Conservation (phyloP, 139 green algal genomes). For the Choricystis sp. region DNA sequence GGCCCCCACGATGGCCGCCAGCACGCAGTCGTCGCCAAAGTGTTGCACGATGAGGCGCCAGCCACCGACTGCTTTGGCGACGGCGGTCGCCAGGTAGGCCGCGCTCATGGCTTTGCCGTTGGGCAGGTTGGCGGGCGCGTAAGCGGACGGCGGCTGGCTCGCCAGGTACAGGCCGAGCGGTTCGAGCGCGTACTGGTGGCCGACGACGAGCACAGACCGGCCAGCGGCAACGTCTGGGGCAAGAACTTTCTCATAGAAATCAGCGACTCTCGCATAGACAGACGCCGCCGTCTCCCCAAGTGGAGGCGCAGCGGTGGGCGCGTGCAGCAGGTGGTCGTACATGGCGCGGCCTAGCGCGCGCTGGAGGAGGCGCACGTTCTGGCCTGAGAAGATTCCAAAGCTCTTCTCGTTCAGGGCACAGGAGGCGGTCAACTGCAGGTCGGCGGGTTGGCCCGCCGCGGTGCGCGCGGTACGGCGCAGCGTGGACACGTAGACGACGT, state of each 20-base stretch:
- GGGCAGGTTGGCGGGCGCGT: neutral
- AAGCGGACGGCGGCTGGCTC: neutral
- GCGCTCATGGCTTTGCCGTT: neutral
- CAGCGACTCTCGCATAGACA: neutral
- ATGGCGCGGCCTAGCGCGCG: neutral
- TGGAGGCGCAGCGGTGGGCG: no score
- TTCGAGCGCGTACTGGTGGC: neutral
- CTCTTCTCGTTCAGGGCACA: neutral
- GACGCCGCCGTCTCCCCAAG: neutral
- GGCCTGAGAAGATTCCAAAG: neutral
- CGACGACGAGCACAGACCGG: neutral
- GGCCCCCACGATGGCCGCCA: neutral
- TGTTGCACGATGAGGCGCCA: neutral
- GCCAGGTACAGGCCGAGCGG: neutral
- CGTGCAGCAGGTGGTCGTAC: neutral
- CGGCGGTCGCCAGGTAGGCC: neutral
- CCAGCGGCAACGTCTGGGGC: neutral
- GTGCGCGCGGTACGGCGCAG: neutral
- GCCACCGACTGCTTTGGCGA: neutral
- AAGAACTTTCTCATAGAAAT: neutral
- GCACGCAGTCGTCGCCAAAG: neutral
- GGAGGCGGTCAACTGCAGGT: neutral
- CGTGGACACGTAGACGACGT: neutral
- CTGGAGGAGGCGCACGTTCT: neutral
- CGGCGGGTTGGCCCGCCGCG: no score